Evolutionary conservation across 129 eudicot species (phyloP).

Genomic region (Gnaphalium uliginosum): DNA sequence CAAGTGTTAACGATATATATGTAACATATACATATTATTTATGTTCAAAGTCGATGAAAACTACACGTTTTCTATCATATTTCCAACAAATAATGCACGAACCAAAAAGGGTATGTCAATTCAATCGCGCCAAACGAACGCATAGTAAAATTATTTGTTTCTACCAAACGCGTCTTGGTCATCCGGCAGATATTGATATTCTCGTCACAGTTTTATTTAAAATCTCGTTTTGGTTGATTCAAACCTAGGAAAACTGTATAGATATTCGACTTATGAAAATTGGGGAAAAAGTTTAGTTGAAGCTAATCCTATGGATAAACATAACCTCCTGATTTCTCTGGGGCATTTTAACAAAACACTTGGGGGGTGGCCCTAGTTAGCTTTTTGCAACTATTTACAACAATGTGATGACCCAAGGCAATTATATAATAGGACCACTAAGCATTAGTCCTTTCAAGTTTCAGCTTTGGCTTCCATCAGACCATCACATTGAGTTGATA

Average conservation of each 20-base stretch:
- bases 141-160: too few species aligned
- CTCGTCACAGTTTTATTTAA: background rate
- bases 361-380: background rate
- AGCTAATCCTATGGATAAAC: slow-evolving; percentile 6
- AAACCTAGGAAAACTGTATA: background rate
- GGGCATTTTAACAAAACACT: slow-evolving; percentile 23
- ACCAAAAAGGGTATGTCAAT: too few species aligned
- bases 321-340: slow-evolving; percentile 8
- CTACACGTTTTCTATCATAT: too few species aligned
- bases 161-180: too few species aligned
- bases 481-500: slow-evolving; percentile 20
- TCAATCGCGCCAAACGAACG: too few species aligned
- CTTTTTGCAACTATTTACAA: background rate
- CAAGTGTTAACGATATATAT: too few species aligned
- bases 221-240: background rate
- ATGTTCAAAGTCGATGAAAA: too few species aligned
- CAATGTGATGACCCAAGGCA: slow-evolving; percentile 15
- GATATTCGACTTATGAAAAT: background rate
- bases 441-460: slow-evolving; percentile 15
- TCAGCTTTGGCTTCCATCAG: slow-evolving; percentile 13
- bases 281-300: background rate
- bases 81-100: too few species aligned
- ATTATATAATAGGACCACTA: slow-evolving; percentile 17
- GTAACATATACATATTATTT: too few species aligned
- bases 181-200: background rate